Base-by-base conservation (phyloP, 2,329 filamentous ascomycete species). In the Pyricularia grisea region DNA sequence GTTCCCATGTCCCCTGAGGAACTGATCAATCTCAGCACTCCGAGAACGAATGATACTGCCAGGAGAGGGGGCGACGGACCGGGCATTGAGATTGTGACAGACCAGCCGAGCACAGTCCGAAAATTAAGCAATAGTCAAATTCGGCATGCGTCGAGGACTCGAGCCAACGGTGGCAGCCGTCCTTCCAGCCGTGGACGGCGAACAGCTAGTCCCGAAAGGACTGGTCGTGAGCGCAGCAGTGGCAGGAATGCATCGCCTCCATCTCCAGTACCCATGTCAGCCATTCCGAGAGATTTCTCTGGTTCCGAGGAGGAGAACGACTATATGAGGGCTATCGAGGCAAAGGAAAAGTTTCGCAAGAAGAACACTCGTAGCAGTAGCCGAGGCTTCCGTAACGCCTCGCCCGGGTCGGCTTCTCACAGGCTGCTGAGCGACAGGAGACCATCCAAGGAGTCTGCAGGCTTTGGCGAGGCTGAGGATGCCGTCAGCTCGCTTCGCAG, bases 1-100 rank as follows among this genome's bases (percentile, higher is more conserved):
- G 86, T 97, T 1, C 93, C 94, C 3, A 97, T 97, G 94, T 97
- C 94, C 3, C 93, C 93, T 0, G 92, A 97, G 74, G 93, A 97
- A 74, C 77, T 92, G 70, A 87, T 88, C 75, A 89, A 86, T 73
- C 78, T 90, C 67, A 86, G 84, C 71, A 86, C 81, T 0, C 81
- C 83, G 0, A 79, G 75, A 31, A 74, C 78, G 60, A 71, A 74
- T 28, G 73, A 77, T 27, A 67, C n/a, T n/a, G n/a, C 70, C 14
- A 73, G 74, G 17, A 31, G n/a, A 31, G 42, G 42, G 9, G 55
- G 20, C 23, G 66, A 67, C 17, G 66, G 27, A 10, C 68, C 67
- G 73, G 61, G 72, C 42, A 70, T 77, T n/a, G 74, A 77, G 60
- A 70, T 78, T 4, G 72, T 75, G 67, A 71, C 72, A 1, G 76